These are phyloP conservation scores for Zoysia pacifica DNA, from an alignment of 176 grass and related monocot species.

Conservation along the genomic window DNA sequence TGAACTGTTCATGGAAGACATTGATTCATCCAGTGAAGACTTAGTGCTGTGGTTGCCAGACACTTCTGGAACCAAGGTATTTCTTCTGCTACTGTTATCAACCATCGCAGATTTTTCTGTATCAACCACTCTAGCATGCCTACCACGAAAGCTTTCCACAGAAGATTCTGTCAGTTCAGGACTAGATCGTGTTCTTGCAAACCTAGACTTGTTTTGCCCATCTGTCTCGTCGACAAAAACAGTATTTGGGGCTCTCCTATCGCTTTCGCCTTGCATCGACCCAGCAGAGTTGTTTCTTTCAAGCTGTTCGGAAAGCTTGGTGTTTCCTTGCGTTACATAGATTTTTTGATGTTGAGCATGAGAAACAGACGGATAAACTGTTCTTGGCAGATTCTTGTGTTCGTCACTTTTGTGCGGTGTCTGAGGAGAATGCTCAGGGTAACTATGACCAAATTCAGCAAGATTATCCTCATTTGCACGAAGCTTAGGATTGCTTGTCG, in stretches of 20 bases:
- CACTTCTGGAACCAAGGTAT: conserved; percentile 52
- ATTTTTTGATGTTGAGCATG: conserved; percentile 50
- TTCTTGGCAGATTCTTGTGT: conserved; percentile 33
- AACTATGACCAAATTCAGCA: conserved; percentile 48
- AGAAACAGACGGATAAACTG: conserved; percentile 43
- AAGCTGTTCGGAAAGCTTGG: conserved; percentile 60
- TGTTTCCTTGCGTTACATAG: conserved; percentile 40
- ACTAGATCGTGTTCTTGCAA: conserved; percentile 84
- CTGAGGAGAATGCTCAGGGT: conserved; percentile 41
- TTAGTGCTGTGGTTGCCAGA: conserved; percentile 56
- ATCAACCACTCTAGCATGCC: conserved; percentile 45
- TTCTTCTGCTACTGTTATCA: conserved; percentile 65
- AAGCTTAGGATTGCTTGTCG: conserved; percentile 39
- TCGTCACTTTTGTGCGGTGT: conserved; percentile 35
- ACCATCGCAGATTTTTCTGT: conserved; percentile 45
- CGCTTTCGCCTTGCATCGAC: conserved; percentile 56
- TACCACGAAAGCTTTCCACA: conserved; percentile 53
- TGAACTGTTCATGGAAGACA: conserved; percentile 50
- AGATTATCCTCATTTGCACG: conserved; percentile 39
- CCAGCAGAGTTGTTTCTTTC: conserved; percentile 66
- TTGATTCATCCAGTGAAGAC: conserved; percentile 65
- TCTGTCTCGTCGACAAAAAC: conserved; percentile 48
- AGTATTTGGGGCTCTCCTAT: conserved; percentile 50
- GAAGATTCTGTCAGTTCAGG: conserved; percentile 83
- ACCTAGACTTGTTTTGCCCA: conserved; percentile 58